Conservation (phyloP, 2,329 filamentous ascomycete species). For the Claviceps digitariae region DNA sequence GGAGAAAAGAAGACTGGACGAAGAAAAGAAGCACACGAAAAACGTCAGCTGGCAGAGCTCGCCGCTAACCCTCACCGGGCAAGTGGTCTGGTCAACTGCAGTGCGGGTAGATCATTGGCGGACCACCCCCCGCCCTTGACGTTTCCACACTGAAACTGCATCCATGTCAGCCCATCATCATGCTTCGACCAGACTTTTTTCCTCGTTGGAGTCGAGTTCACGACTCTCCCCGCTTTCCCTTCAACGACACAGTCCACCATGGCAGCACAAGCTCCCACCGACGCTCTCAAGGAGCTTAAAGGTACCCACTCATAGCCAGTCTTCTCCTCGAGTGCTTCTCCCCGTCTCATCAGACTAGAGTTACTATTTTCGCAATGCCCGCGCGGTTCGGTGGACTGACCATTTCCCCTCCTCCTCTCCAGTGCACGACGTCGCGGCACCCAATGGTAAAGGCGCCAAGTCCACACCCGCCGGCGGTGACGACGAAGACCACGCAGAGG, state of each 20-base stretch:
- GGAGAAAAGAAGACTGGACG: too few relatives aligned
- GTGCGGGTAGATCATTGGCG: too few relatives aligned
- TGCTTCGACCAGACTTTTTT: background rate
- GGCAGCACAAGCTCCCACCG: constrained; percentile 29
- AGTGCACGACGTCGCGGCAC: constrained; percentile 28
- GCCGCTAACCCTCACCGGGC: too few relatives aligned
- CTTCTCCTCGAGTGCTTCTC: background rate
- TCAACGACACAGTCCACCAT: constrained; percentile 14
- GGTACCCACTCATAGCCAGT: constrained; percentile 14
- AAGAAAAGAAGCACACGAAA: too few relatives aligned
- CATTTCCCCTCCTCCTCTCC: background rate
- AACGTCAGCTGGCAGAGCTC: too few relatives aligned
- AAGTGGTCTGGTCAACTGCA: too few relatives aligned
- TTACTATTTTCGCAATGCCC: background rate
- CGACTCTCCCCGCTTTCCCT: background rate
- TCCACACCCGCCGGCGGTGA: constrained; percentile 24
- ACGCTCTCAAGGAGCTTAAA: constrained; percentile 31
- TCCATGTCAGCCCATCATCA: too few relatives aligned
- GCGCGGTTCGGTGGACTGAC: background rate
- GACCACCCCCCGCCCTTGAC: too few relatives aligned
- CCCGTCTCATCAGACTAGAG: background rate
- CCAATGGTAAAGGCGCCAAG: constrained; percentile 27
- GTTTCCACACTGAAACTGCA: too few relatives aligned
- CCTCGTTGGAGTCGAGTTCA: background rate
- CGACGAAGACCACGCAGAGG: constrained; percentile 30